Conservation (phyloP, 129 eudicot species). For the Helianthus tuberosus region DNA sequence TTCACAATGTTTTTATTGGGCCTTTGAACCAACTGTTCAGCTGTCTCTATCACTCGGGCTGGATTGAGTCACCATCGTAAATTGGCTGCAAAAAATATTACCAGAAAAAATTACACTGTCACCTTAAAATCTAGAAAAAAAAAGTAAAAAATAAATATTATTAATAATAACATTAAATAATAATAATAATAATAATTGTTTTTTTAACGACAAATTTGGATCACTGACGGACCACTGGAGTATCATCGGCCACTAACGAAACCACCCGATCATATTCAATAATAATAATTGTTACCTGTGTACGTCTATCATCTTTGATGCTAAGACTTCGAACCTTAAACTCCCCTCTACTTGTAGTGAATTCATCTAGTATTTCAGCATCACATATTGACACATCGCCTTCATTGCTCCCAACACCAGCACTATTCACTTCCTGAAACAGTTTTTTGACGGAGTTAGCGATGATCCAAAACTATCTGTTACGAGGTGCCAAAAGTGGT, state of each 20-base stretch:
- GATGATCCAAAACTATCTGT: not conserved
- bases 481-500: not conserved
- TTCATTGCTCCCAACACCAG: constrained; percentile 19
- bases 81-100: constrained; percentile 18
- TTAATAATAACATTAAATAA: too few species aligned
- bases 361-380: constrained; percentile 61
- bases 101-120: not conserved
- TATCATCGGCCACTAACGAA: too few species aligned
- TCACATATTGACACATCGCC: constrained; percentile 43
- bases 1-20: too few species aligned
- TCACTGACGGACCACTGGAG: too few species aligned
- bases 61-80: constrained; percentile 25
- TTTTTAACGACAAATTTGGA: too few species aligned
- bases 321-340: constrained; percentile 54
- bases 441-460: not conserved
- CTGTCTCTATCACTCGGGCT: constrained; percentile 18
- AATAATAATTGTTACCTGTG: constrained; percentile 26
- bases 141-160: too few species aligned
- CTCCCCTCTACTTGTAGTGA: constrained; percentile 69
- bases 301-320: constrained; percentile 44
- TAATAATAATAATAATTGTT: too few species aligned
- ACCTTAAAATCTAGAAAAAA: not conserved
- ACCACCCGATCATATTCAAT: too few species aligned
- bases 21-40: not conserved
- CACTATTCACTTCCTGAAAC: constrained; percentile 38